Conservation (phyloP, 1,284 basidiomycete genomes). For the Pterulicium gracile region DNA sequence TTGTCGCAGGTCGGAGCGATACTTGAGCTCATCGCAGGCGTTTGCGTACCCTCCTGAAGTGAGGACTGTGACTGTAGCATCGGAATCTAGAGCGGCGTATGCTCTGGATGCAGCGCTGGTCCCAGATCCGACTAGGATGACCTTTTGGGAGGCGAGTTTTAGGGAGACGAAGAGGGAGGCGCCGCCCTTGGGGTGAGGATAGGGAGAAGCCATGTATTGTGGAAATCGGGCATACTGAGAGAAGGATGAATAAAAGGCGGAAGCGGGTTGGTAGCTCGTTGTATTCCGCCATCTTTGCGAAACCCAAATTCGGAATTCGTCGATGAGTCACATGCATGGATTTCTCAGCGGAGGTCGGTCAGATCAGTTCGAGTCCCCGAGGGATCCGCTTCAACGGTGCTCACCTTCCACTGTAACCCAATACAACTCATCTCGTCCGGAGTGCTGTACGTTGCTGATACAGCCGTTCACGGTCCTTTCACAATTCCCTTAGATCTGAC, state of each 20-base stretch:
- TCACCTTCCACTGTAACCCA: too few relatives aligned
- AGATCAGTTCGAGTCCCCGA: too few relatives aligned
- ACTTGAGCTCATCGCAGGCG: slow-evolving; percentile 66
- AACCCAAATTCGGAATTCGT: neutral
- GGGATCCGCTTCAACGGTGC: too few relatives aligned
- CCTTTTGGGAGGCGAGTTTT: slow-evolving; percentile 37
- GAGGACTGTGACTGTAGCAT: slow-evolving; percentile 62
- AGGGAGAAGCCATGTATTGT: slow-evolving; percentile 14
- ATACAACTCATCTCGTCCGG: too few relatives aligned
- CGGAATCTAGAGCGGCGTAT: slow-evolving; percentile 76
- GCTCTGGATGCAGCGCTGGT: slow-evolving; percentile 73
- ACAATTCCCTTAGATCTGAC: too few relatives aligned
- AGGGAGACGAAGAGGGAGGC: slow-evolving; percentile 79
- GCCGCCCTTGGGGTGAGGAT: slow-evolving; percentile 40
- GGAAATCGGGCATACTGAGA: neutral
- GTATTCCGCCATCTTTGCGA: neutral
- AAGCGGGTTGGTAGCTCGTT: neutral
- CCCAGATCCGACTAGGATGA: slow-evolving; percentile 70
- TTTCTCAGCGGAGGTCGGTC: too few relatives aligned
- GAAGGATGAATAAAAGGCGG: neutral
- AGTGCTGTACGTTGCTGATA: too few relatives aligned
- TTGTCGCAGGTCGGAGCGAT: slow-evolving; percentile 46
- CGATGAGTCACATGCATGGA: too few relatives aligned
- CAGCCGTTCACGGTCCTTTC: too few relatives aligned
- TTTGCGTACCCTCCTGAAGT: slow-evolving; percentile 31